Base-by-base conservation (phyloP, 306 rosid species). In the Prunus mume region DNA sequence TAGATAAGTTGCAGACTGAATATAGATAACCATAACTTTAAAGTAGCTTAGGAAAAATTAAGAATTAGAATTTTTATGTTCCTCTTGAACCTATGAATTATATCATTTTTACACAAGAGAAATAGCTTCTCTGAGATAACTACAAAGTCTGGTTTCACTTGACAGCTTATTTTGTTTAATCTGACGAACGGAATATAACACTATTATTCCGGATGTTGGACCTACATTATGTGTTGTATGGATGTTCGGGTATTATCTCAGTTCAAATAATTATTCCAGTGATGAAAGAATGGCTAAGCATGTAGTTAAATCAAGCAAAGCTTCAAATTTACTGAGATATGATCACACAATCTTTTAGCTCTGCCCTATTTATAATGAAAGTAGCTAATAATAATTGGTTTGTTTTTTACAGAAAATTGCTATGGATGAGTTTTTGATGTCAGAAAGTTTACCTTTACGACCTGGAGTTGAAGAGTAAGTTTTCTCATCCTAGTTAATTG, bases 401-500 rank as follows among this genome's bases (percentile, higher is more conserved):
- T 28, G 51, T 72, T 74, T 72, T 76, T 84, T 83, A 81, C 96
- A 92, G 98, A 86, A 84, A 83, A 86, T 77, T 51, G 95, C 96
- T 0, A 69, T 91, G 83, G 86, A 87, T 83, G 95, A 92, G 84
- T 84, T 86, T 86, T 73, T 89, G 80, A 86, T 84, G 69, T 94
- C 98, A 84, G 82, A 78, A 73, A 83, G 81, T 74, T 81, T 86
- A 77, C 91, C 93, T 72, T 79, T 92, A 68, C 92, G 96, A 49
- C 96, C 98, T 78, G 98, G 96, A 82, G 85, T 89, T 83, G 91
- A 89, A 87, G 91, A 87, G 98, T 92, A 85, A 88, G 98, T 86
- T 82, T 65, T 63, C 82, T 72, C 19, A 15, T 68, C 58, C 74
- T 80, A 80, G 68, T 61, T 78, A 67, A 68, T 81, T 30, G 30